A percentile compares a stretch with the other conserved stretches of the same genome.
These are phyloP conservation scores for Gentiana straminea DNA, from an alignment of 257 asterid genomes.

Conservation along the genomic window DNA sequence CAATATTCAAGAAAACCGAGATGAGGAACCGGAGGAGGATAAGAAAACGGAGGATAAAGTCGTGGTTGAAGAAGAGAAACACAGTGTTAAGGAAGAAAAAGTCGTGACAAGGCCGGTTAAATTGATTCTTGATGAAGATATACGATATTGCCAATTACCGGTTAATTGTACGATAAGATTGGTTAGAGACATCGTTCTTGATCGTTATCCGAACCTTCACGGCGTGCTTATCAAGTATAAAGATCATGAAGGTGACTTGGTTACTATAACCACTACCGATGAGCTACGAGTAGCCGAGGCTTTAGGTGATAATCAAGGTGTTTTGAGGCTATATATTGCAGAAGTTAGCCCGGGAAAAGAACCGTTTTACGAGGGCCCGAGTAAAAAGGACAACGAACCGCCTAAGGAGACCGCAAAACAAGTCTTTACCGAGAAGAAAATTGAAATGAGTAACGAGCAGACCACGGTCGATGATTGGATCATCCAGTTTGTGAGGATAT, in stretches of 20 bases:
- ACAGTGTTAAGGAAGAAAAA: slow-evolving; percentile 59
- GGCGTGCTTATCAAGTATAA: slow-evolving; percentile 80
- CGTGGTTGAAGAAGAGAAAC: slow-evolving; percentile 59
- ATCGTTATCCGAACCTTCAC: slow-evolving; percentile 62
- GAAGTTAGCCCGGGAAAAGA: slow-evolving; percentile 80
- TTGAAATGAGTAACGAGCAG: slow-evolving; percentile 19
- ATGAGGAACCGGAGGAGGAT: slow-evolving; percentile 35
- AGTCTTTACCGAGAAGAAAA: slow-evolving; percentile 16
- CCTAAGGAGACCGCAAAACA: slow-evolving; percentile 29
- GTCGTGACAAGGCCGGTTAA: slow-evolving; percentile 52
- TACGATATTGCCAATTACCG: slow-evolving; percentile 79
- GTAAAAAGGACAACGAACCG: slow-evolving; percentile 25
- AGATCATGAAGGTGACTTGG: slow-evolving; percentile 90
- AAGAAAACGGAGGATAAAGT: slow-evolving; percentile 58
- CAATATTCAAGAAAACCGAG: slow-evolving; percentile 29
- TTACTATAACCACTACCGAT: slow-evolving; percentile 74
- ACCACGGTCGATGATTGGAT: slow-evolving; percentile 68
- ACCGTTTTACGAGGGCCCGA: slow-evolving; percentile 58
- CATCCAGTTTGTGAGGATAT: slow-evolving; percentile 68
- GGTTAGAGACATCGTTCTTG: slow-evolving; percentile 61
- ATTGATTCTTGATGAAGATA: slow-evolving; percentile 73
- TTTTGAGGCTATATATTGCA: slow-evolving; percentile 56
- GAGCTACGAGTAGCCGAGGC: slow-evolving; percentile 86
- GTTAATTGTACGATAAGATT: slow-evolving; percentile 48
- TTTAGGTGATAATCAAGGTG: slow-evolving; percentile 57